phyloP scores from a whole-genome alignment of 2,329 filamentous ascomycete genomes.

The Zalaria sp. region DNA sequence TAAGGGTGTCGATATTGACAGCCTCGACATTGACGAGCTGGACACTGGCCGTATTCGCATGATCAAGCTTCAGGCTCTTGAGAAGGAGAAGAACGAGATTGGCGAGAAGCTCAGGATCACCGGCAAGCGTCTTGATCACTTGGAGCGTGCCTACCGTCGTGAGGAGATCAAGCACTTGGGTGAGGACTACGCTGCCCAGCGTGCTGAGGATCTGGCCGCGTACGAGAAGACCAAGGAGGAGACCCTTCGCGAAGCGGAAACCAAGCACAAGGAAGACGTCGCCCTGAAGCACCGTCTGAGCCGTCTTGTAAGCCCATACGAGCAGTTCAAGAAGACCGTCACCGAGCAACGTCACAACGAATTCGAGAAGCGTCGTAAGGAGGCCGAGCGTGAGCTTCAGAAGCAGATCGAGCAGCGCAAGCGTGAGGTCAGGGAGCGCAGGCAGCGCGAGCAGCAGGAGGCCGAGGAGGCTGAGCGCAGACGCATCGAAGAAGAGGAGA shows the following conservation, averaged over 20 bases:
- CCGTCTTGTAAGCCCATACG: slow-evolving; percentile 72
- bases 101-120: slow-evolving; percentile 83
- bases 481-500: slow-evolving; percentile 74
- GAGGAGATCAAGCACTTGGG: slow-evolving; percentile 88
- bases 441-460: slow-evolving; percentile 70
- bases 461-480: slow-evolving; percentile 70
- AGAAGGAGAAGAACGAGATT: slow-evolving; percentile 95
- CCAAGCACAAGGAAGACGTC: slow-evolving; percentile 83
- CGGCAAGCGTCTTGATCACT: slow-evolving; percentile 88
- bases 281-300: slow-evolving; percentile 86
- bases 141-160: slow-evolving; percentile 91
- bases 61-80: slow-evolving; percentile 88
- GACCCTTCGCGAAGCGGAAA: slow-evolving; percentile 65
- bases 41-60: slow-evolving; percentile 58
- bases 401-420: slow-evolving; percentile 68
- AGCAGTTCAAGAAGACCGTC: slow-evolving; percentile 67
- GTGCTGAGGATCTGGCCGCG: slow-evolving; percentile 59
- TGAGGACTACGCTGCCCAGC: slow-evolving; percentile 73
- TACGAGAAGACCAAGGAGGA: slow-evolving; percentile 70
- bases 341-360: slow-evolving; percentile 82
- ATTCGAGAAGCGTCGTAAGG: slow-evolving; percentile 86
- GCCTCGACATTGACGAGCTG: slow-evolving; percentile 63
- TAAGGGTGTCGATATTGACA: slow-evolving; percentile 74
- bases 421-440: slow-evolving; percentile 75
- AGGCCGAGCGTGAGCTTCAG: slow-evolving; percentile 81